phyloP scores from a whole-genome alignment of 139 green algal genomes.

The Ettlia oleoabundans region DNA sequence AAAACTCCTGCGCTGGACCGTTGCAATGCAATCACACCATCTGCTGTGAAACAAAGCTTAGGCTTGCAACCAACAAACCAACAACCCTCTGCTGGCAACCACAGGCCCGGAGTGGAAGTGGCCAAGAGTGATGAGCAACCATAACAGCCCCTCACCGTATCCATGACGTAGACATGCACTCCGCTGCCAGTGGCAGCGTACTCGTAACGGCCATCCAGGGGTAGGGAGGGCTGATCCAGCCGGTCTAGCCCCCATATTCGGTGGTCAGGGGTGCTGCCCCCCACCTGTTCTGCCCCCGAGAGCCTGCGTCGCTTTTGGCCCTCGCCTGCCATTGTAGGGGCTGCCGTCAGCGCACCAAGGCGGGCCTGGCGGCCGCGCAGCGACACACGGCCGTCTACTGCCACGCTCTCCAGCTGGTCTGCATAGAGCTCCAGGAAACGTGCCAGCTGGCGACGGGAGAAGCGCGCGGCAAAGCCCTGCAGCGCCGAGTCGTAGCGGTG shows the following conservation, averaged over 20 bases:
- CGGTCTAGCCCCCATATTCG: slow-evolving; percentile 69
- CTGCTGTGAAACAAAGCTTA: too few relatives aligned
- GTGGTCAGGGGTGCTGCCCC: neutral
- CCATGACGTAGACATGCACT: slow-evolving; percentile 78
- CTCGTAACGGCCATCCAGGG: slow-evolving; percentile 65
- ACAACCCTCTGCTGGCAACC: neutral
- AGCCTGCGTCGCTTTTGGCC: neutral
- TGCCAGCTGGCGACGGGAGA: slow-evolving; percentile 13
- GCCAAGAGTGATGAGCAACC: too few relatives aligned
- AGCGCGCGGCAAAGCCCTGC: slow-evolving; percentile 20
- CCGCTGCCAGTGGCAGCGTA: slow-evolving; percentile 56
- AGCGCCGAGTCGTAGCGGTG: slow-evolving; percentile 5
- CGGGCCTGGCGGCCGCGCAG: too few relatives aligned
- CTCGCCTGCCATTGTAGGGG: too few relatives aligned
- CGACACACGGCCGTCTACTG: slow-evolving; percentile 14
- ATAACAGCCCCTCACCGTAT: slow-evolving; percentile 52
- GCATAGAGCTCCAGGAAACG: slow-evolving; percentile 9
- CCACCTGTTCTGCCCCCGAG: neutral
- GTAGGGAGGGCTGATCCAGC: slow-evolving; percentile 67
- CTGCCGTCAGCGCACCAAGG: too few relatives aligned
- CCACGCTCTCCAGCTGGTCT: slow-evolving; percentile 9
- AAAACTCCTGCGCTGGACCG: too few relatives aligned
- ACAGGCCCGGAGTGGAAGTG: too few relatives aligned
- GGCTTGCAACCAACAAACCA: neutral
- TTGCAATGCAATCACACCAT: too few relatives aligned